Base-by-base conservation (phyloP, 164 flowering plant species). In the Tetrastigma voinierianum region DNA sequence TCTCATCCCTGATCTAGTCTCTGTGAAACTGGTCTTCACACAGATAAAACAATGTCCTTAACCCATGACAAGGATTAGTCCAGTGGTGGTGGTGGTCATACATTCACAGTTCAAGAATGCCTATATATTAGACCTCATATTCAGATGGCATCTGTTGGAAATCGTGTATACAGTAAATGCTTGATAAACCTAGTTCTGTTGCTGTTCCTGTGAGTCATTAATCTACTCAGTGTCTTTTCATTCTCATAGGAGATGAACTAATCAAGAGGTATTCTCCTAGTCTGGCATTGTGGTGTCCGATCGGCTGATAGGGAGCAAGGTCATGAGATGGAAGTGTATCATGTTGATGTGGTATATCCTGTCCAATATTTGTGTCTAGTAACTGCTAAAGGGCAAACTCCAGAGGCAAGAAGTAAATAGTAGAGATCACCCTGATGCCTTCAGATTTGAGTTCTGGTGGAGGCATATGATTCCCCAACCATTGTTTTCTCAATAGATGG, bases 351-450 rank as follows among this genome's bases (percentile, higher is more conserved):
- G 67, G 81, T 83, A 81, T 75, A 76, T 83, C 64, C 80, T 91
- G 45, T 83, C 93, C 57, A 70, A 75, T 72, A 67, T n/a, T 65
- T 64, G 70, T 79, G 51, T 70, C 86, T 56, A 61, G 72, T 72
- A 64, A 63, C 68, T 59, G 68, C 75, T 69, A 86, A 82, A 64
- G 46, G 78, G 76, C 68, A 68, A 68, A n/a, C n/a, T 46, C 87
- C 59, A 25, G 91, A 86, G n/a, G 80, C 76, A 57, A 86, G 93
- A 74, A 77, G 87, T n/a, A 67, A 84, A 78, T 68, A 79, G 85
- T 68, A 81, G 91, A 87, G 95, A 72, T 61, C 85, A 46, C 85
- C 87, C 70, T 89, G 91, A 89, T 88, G 88, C 95, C 53, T 87
- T 89, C 71, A 84, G 96, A 71, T 84, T 82, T 23, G n/a, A 75